Base-by-base conservation (phyloP, 345 rosid species). In the Gossypium longicalyx region DNA sequence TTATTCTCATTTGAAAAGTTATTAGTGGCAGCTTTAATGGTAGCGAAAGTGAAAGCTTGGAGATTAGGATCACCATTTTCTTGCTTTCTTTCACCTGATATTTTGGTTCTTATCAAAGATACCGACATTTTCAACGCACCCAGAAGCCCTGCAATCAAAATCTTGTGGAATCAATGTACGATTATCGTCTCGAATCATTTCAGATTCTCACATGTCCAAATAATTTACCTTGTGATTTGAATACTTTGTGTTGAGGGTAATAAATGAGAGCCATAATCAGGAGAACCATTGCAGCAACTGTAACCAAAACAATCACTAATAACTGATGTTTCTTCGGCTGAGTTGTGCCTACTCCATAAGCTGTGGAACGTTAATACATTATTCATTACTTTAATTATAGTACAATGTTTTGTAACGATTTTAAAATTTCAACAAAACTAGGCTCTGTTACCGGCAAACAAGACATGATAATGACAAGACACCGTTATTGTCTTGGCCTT, bases 1-100 rank as follows among this genome's bases (percentile, higher is more conserved):
- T 76, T 76, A 12, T 76, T 76, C 34, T 59, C 60, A 60, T 34
- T 70, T 6, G 74, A 70, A 41, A 76, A 76, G 20, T 76, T 76
- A 49, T 61, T 34, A 5, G 79, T 76, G 17, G 79, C 58, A 22
- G 23, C 67, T 49, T 58, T 57, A 23, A 68, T 68, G 45, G 12
- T 8, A 62, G 20, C 2, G 44, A 62, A 62, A 9, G 7, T 62
- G 47, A 62, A 62, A 34, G 38, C 11, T 62, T 34, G 22, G 12
- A 62, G 12, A 62, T 34, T 16, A 34, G 47, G 47, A 62, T 17
- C 45, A 16, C 11, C 4, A 8, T 10, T 57, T 3, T 22, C 62
- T 3, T 57, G 62, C 34, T 57, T 57, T 22, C 13, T 57, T 57
- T 57, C 16, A 57, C 12, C 12, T 34, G 67, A 62, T 62, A 8